Conservation (phyloP, 495 filamentous ascomycete genomes). For the Aspergillus baeticus region DNA sequence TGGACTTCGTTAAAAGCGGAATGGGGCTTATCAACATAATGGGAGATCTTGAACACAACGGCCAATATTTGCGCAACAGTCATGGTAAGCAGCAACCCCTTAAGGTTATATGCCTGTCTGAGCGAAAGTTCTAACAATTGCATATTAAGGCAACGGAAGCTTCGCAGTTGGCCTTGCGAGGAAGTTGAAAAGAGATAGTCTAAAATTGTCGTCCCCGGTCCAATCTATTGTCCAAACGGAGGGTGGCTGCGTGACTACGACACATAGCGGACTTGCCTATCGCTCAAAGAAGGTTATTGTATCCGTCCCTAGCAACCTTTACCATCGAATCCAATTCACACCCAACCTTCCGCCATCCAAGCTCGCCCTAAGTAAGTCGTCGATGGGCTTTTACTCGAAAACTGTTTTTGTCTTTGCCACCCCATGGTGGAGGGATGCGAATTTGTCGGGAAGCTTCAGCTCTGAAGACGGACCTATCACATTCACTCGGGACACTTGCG, state of each 20-base stretch:
- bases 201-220: too few relatives aligned
- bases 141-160: too few relatives aligned
- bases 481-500: slow-evolving; percentile 41
- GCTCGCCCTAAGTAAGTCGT: slow-evolving; percentile 14
- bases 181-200: too few relatives aligned
- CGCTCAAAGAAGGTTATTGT: slow-evolving; percentile 41
- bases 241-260: too few relatives aligned
- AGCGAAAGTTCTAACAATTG: too few relatives aligned
- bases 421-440: slow-evolving; percentile 40
- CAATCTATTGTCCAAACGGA: background rate
- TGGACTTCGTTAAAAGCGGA: slow-evolving; percentile 24
- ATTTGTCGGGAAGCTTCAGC: slow-evolving; percentile 34
- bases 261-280: too few relatives aligned
- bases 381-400: slow-evolving; percentile 38
- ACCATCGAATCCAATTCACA: slow-evolving; percentile 33
- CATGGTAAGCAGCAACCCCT: slow-evolving; percentile 23
- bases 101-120: too few relatives aligned
- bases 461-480: slow-evolving; percentile 32
- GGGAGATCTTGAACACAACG: slow-evolving; percentile 42
- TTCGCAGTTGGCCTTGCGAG: too few relatives aligned
- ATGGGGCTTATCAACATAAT: slow-evolving; percentile 38
- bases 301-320: slow-evolving; percentile 30
- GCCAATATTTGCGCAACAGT: slow-evolving; percentile 40
- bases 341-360: slow-evolving; percentile 24
- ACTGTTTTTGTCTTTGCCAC: slow-evolving; percentile 32